phyloP scores from a whole-genome alignment of 1,284 basidiomycete species.

The Testicularia cyperi region DNA sequence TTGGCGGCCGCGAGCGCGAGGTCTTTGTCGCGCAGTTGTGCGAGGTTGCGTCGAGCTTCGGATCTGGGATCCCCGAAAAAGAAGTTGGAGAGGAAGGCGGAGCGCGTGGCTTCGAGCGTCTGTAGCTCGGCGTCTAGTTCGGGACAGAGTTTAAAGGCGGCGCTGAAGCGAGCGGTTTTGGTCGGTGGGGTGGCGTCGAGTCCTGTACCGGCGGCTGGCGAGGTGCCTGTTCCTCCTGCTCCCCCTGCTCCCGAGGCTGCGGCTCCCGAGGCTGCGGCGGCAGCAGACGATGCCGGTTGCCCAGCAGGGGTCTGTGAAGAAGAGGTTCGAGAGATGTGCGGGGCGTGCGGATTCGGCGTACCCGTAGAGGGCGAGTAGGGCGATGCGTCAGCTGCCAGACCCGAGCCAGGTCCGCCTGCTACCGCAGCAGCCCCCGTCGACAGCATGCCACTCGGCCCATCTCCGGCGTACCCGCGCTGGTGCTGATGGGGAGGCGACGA shows the following conservation, averaged over 20 bases:
- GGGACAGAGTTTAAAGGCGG: slow-evolving; percentile 9
- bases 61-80: slow-evolving; percentile 12
- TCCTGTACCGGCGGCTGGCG: slow-evolving; percentile 4
- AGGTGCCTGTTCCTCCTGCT: too few species aligned
- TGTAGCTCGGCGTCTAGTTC: slow-evolving; percentile 26
- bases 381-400: slow-evolving; percentile 17
- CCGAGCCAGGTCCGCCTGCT: too few species aligned
- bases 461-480: too few species aligned
- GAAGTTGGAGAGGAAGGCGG: slow-evolving; percentile 5
- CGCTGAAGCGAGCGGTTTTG: slow-evolving; percentile 5
- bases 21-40: slow-evolving; percentile 10
- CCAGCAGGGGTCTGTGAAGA: slow-evolving; percentile 24
- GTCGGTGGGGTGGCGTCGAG: neutral
- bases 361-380: slow-evolving; percentile 18
- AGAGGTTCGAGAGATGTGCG: slow-evolving; percentile 21
- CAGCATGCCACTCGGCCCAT: too few species aligned
- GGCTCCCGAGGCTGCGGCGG: too few species aligned
- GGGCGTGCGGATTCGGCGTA: slow-evolving; percentile 3
- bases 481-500: too few species aligned
- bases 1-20: slow-evolving; percentile 2
- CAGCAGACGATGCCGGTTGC: too few species aligned
- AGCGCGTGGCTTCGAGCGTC: slow-evolving; percentile 6
- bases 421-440: too few species aligned
- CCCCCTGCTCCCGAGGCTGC: too few species aligned
- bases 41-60: neutral